A percentile compares a stretch with the other conserved stretches of the same genome.
phyloP scores from a whole-genome alignment of 306 rosid genomes.

The Aeschynomene evenia region DNA sequence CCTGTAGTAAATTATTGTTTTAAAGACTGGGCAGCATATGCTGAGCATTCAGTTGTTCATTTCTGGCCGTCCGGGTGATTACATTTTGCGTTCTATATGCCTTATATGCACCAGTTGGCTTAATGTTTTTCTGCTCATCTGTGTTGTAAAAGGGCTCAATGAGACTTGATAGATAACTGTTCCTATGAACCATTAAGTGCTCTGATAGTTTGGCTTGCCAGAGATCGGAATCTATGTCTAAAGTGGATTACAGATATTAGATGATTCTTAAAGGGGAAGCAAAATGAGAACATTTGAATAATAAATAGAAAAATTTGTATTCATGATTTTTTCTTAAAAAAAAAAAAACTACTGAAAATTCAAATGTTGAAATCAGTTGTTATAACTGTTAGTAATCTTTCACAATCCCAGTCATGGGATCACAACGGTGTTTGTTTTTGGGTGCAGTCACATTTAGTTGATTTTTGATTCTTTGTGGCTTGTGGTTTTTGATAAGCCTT shows the following conservation, averaged over 20 bases:
- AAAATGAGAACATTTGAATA: background rate
- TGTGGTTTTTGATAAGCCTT: conserved; percentile 6
- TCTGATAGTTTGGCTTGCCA: background rate
- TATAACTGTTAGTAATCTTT: background rate
- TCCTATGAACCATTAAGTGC: background rate
- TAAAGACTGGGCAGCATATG: background rate
- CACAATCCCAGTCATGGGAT: no score
- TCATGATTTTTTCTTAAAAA: background rate
- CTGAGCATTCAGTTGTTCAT: conserved; percentile 8
- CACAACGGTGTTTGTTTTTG: no score
- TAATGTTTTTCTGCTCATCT: background rate
- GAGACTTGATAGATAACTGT: background rate
- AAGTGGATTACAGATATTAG: background rate
- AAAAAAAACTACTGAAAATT: background rate
- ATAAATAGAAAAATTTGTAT: background rate
- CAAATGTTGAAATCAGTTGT: background rate
- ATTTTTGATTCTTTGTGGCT: conserved; percentile 6
- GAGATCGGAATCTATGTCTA: background rate
- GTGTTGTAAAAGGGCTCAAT: no score
- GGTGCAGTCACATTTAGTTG: background rate
- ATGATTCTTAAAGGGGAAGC: background rate
- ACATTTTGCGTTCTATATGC: background rate
- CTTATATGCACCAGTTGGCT: background rate
- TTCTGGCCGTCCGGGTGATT: background rate
- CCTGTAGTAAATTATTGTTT: background rate